Percentiles rank a stretch among this genome's conserved stretches.
Evolutionary conservation across 345 rosid species (phyloP).

Genomic region (Eucalyptus virginea): DNA sequence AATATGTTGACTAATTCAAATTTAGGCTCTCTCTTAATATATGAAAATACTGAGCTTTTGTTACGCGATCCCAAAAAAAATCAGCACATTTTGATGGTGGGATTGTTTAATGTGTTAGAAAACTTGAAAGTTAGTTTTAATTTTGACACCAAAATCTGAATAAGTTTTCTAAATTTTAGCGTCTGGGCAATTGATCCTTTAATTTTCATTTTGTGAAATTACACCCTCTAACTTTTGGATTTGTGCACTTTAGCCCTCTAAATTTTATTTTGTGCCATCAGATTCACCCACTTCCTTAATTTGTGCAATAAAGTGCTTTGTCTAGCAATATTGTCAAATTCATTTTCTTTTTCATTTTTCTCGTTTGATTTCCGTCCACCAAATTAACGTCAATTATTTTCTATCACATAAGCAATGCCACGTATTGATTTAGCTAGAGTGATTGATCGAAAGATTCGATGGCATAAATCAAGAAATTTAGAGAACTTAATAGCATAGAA

Average conservation of each 20-base stretch:
- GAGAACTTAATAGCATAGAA: background rate
- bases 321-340: background rate
- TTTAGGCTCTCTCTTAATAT: no score
- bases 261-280: background rate
- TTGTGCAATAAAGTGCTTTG: background rate
- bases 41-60: background rate
- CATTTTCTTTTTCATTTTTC: background rate
- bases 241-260: background rate
- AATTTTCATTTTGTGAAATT: background rate
- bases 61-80: background rate
- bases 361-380: background rate
- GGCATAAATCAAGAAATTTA: background rate
- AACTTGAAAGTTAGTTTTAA: background rate
- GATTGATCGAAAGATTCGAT: background rate
- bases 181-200: background rate
- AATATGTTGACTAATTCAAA: background rate
- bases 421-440: background rate
- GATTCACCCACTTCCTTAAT: background rate
- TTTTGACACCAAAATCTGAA: background rate
- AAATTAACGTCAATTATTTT: background rate
- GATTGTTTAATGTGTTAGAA: background rate
- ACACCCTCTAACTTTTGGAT: background rate
- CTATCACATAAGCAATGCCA: background rate
- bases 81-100: background rate
- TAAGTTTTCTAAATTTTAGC: background rate